Evolutionary conservation across 2,329 filamentous ascomycete genomes (phyloP).

Genomic region (Colletotrichum falcatum): DNA sequence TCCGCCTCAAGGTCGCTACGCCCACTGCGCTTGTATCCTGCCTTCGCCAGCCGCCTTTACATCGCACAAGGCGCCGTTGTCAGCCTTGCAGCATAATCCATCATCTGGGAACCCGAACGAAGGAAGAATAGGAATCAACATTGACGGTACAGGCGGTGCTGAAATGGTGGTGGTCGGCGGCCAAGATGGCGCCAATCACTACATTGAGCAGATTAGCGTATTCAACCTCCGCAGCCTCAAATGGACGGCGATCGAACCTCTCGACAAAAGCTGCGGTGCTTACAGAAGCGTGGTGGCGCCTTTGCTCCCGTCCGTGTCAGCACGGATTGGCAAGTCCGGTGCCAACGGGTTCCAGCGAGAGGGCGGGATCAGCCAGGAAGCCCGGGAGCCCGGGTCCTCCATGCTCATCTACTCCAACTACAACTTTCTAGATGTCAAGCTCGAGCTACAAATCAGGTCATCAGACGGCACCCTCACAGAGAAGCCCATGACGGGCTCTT

Average conservation of each 20-base stretch:
- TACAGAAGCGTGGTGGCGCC: conserved; percentile 96
- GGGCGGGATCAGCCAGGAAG: conserved; percentile 63
- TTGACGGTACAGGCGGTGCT: conserved; percentile 91
- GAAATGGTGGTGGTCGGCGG: conserved; percentile 98
- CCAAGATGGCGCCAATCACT: conserved; percentile 97
- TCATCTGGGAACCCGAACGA: conserved; percentile 86
- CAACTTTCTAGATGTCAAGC: conserved; percentile 96
- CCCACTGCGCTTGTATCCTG: conserved; percentile 93
- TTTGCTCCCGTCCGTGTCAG: conserved; percentile 73
- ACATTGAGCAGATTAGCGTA: conserved; percentile 98
- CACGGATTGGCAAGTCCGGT: conserved; percentile 74
- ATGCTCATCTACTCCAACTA: conserved; percentile 99
- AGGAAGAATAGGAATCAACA: conserved; percentile 85
- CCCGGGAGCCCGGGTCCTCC: conserved; percentile 69
- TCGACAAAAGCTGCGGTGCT: conserved; percentile 94
- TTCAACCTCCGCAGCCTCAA: conserved; percentile 96
- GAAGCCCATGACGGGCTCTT: conserved; percentile 86
- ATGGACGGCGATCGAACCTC: conserved; percentile 89
- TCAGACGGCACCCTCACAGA: conserved; percentile 87
- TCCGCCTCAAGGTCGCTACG: conserved; percentile 92
- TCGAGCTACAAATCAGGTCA: conserved; percentile 90
- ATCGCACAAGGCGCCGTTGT: conserved; percentile 84
- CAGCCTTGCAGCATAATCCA: conserved; percentile 90
- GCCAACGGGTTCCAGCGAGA: conserved; percentile 57
- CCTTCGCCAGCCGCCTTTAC: conserved; percentile 90